Base-by-base conservation (phyloP, 345 rosid species). In the Eucalyptus cloeziana region DNA sequence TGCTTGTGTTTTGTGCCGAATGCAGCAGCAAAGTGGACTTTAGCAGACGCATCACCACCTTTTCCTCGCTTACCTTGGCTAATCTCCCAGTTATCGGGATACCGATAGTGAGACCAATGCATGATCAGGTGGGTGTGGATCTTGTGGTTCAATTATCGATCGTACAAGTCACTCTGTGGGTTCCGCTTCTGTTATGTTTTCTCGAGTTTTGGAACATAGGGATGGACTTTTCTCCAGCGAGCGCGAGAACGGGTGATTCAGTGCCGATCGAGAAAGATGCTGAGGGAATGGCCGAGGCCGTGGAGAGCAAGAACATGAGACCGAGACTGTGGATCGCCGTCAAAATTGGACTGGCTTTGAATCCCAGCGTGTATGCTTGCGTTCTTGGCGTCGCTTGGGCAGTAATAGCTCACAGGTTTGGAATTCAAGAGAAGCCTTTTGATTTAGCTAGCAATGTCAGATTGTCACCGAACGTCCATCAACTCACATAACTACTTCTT, bases 1-100 rank as follows among this genome's bases (percentile, higher is more conserved):
- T 94, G 56, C 88, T 97, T 45, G 96, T 91, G 27, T 79, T 92
- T 6, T 97, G 99, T 97, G 96, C 95, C 11, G 94, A 92, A 92
- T 95, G 89, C 60, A 93, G 94, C 31, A 89, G 90, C 92, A 95
- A 94, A 90, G 96, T 96, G 49, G 95, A 97, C 92, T 95, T 89
- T 60, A 71, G 94, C 51, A 96, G 99, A 98, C 95, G 96, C 89
- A 95, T 97, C n/a, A 96, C 98, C 5, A 94, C 94, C 49, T 97
- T 94, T 89, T 95, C 98, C 80, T 90, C 95, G 52, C 92, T 94
- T 37, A 94, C 98, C 25, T 88, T 95, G 14, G 95, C 97, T 1
- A 97, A 96, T 89, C 86, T 97, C 62, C 93, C 95, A 13, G 95
- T 97, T 8, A 95, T 96, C 1, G 99, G 99, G 13, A 95, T 96